Evolutionary conservation across 1,284 basidiomycete genomes (phyloP).

Genomic region (Marasmius tenuissimus): DNA sequence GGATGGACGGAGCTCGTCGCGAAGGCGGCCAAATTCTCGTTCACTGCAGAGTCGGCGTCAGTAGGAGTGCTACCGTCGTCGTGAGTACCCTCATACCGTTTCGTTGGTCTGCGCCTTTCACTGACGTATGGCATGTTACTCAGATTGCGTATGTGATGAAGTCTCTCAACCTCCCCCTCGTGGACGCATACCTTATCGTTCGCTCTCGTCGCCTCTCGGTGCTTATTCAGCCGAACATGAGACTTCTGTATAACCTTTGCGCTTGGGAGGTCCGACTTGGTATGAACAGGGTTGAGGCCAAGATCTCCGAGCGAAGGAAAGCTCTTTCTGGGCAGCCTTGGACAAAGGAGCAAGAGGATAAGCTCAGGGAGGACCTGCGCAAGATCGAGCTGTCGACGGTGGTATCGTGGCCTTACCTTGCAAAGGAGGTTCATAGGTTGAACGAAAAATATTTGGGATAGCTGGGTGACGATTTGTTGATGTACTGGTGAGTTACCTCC

Average conservation of each 20-base stretch:
- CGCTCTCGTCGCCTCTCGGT: conserved; percentile 82
- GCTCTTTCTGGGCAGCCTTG: neutral
- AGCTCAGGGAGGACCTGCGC: conserved; percentile 35
- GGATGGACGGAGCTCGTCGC: conserved; percentile 86
- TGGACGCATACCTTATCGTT: conserved; percentile 91
- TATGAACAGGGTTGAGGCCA: conserved; percentile 57
- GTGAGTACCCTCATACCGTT: conserved; percentile 39
- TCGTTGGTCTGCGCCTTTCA: conserved; percentile 15
- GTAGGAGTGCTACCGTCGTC: conserved; percentile 89
- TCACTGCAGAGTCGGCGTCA: conserved; percentile 96
- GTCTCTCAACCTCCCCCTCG: conserved; percentile 82
- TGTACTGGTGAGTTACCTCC: neutral
- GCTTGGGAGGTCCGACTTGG: conserved; percentile 91
- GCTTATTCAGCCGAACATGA: conserved; percentile 92
- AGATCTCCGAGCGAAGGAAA: conserved; percentile 20
- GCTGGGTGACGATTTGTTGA: neutral
- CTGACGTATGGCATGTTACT: conserved; percentile 11
- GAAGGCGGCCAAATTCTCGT: conserved; percentile 90
- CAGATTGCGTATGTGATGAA: conserved; percentile 97
- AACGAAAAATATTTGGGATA: conserved; percentile 79
- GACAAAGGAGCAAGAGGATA: neutral
- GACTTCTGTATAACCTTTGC: conserved; percentile 89
- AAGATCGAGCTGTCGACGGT: conserved; percentile 59
- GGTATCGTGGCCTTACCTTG: conserved; percentile 77
- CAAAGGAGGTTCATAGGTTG: conserved; percentile 75